Evolutionary conservation across 306 rosid species (phyloP), one percentile per base, ranked within the genome.

Genomic region (Corylus avellana): DNA sequence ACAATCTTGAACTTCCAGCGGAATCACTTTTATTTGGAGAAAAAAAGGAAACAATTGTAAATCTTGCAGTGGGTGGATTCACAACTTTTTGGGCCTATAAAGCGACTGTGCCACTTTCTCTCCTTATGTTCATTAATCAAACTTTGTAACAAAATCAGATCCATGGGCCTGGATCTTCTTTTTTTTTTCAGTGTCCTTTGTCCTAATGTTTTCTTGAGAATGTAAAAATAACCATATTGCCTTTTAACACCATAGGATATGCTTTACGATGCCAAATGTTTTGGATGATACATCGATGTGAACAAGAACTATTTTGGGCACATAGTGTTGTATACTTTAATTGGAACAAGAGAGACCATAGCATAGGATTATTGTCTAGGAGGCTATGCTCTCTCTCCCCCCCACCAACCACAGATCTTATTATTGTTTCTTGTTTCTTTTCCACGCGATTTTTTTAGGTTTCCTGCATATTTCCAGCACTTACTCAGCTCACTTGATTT

Each of bases 1-100:
- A 84, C 79, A 17, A 53, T 86, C 63, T 56, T 86, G 85, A 83
- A 84, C 82, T 86, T 64, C 75, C 89, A 86, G 75, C 20, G 78
- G n/a, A 72, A 81, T 78, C 73, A 78, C 47, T 75, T 64, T 72
- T 81, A 80, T 81, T 75, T 86, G 84, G 85, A 83, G 22, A 81
- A 80, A 69, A 84, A 81, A 78, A 83, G 74, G 84, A 86, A 86
- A 72, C 82, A 78, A 59, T 75, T 78, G 62, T 70, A 64, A 73
- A 70, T 42, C 54, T 42, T 22, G 54, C 14, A 67, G 22, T 59
- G 63, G 39, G 29, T 44, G 48, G 47, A 5, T 47, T 61, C n/a
- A 42, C 25, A 3, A 62, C 64, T n/a, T 66, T 66, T 39, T 47
- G 29, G 32, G 46, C 8, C 57, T 27, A 50, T 17, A 53, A 35